Evolutionary conservation across 768 basidiomycete species (phyloP).

Genomic region (Amanita molliuscula): DNA sequence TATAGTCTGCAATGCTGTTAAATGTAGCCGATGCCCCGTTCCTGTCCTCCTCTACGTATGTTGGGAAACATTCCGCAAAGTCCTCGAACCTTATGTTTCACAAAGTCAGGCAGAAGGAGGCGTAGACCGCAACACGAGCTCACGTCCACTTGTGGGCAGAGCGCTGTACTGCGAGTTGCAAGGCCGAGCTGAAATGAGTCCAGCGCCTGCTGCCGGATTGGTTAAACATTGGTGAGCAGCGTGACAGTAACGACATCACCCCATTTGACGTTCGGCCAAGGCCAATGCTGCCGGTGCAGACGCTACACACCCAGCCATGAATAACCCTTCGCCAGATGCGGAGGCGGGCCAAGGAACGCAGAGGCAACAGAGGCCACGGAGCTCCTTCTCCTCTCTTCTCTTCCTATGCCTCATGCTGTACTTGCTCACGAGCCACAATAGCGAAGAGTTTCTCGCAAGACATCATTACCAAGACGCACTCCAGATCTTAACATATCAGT

Average conservation of each 20-base stretch:
- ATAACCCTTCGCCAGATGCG: slow-evolving; percentile 22
- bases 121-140: slow-evolving; percentile 11
- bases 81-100: slow-evolving; percentile 34
- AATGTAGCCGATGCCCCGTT: slow-evolving; percentile 51
- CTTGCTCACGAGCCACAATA: slow-evolving; percentile 67
- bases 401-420: slow-evolving; percentile 68
- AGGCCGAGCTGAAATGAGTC: slow-evolving; percentile 45
- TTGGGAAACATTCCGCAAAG: slow-evolving; percentile 55
- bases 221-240: slow-evolving; percentile 23
- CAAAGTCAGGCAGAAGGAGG: neutral
- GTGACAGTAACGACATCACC: neutral
- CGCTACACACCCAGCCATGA: slow-evolving; percentile 12
- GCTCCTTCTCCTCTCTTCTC: slow-evolving; percentile 62
- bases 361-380: slow-evolving; percentile 28
- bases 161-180: slow-evolving; percentile 44
- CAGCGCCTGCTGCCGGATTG: slow-evolving; percentile 43
- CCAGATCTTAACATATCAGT: slow-evolving; percentile 42
- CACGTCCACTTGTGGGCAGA: slow-evolving; percentile 53
- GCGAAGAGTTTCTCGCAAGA: slow-evolving; percentile 54
- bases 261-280: neutral
- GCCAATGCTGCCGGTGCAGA: slow-evolving; percentile 8
- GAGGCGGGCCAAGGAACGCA: slow-evolving; percentile 25
- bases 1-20: slow-evolving; percentile 60
- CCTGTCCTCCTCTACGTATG: slow-evolving; percentile 57
- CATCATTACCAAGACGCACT: slow-evolving; percentile 62